These are phyloP conservation scores for Cladosporium sp. DNA, from an alignment of 2,329 filamentous ascomycete species.

Conservation along the genomic window DNA sequence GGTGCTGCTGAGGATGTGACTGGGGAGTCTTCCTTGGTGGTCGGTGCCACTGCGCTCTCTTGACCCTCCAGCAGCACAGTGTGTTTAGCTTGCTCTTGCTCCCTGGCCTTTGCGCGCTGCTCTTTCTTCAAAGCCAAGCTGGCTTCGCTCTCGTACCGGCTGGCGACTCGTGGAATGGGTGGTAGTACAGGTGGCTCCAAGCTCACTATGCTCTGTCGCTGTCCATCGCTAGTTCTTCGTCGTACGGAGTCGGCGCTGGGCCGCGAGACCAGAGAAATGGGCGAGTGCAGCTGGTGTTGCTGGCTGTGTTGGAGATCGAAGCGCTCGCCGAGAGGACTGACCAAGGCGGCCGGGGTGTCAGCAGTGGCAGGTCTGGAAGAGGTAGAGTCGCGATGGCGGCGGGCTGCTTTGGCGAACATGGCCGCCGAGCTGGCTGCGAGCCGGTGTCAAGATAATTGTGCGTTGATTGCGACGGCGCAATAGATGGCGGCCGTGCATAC, in stretches of 20 bases:
- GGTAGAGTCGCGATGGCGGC: conserved; percentile 13
- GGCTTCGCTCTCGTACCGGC: conserved; percentile 15
- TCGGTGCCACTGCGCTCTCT: not conserved
- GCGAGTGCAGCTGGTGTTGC: not conserved
- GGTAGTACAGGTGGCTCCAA: conserved; percentile 48
- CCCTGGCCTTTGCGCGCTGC: not conserved
- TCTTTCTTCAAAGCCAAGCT: conserved; percentile 5
- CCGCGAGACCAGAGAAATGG: conserved; percentile 6
- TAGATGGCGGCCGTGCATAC: conserved; percentile 8
- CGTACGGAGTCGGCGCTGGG: conserved; percentile 18
- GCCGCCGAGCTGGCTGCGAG: not conserved
- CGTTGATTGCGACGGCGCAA: conserved; percentile 9
- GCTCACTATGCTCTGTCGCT: conserved; percentile 19
- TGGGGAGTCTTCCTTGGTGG: not conserved
- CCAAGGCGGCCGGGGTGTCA: conserved; percentile 2
- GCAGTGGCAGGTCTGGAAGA: conserved; percentile 2
- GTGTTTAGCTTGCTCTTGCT: conserved; percentile 2
- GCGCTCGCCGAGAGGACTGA: conserved; percentile 15
- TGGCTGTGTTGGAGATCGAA: conserved; percentile 5
- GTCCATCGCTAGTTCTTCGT: conserved; percentile 30
- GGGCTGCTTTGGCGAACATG: conserved; percentile 18
- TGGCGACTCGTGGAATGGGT: conserved; percentile 41
- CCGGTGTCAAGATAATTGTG: not conserved
- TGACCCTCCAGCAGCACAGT: not conserved
- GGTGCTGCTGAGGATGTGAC: not conserved